Conservation (phyloP, 2,329 filamentous ascomycete species). For the Aspergillus sp. region DNA sequence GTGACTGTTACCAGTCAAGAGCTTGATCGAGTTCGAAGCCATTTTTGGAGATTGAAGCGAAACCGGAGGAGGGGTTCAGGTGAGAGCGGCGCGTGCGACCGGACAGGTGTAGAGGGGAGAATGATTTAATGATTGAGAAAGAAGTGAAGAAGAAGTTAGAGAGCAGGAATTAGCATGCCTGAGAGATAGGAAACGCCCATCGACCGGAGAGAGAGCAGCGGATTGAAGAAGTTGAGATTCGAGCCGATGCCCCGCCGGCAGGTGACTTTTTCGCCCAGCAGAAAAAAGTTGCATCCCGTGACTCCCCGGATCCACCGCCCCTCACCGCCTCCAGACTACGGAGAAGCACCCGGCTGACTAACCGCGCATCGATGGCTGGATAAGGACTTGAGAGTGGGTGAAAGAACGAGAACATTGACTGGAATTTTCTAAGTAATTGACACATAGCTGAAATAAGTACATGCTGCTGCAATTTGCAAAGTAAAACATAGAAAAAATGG, state of each 20-base stretch:
- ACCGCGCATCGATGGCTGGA: background rate
- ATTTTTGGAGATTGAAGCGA: slow-evolving; percentile 45
- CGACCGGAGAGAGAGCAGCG: background rate
- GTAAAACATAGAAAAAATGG: background rate
- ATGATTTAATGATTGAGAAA: too few relatives aligned
- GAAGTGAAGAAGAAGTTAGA: background rate
- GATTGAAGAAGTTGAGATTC: slow-evolving; percentile 5
- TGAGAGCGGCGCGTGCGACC: background rate
- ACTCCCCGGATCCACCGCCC: slow-evolving; percentile 9
- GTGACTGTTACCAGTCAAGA: slow-evolving; percentile 74
- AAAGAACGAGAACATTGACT: background rate
- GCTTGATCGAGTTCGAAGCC: slow-evolving; percentile 73
- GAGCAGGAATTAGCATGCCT: background rate
- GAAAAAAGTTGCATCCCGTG: slow-evolving; percentile 20
- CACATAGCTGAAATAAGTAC: background rate
- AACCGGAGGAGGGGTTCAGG: background rate
- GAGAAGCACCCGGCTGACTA: background rate
- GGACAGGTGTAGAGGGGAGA: too few relatives aligned
- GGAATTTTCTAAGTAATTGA: background rate
- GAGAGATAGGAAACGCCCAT: background rate
- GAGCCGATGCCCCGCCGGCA: slow-evolving; percentile 14
- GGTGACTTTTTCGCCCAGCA: slow-evolving; percentile 20
- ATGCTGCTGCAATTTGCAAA: background rate
- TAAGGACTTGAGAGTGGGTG: background rate
- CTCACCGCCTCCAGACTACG: slow-evolving; percentile 17